Evolutionary conservation across 257 asterid genomes (phyloP), one percentile per base, ranked within the genome.

Genomic region (Parsonsia alboflavescens): DNA sequence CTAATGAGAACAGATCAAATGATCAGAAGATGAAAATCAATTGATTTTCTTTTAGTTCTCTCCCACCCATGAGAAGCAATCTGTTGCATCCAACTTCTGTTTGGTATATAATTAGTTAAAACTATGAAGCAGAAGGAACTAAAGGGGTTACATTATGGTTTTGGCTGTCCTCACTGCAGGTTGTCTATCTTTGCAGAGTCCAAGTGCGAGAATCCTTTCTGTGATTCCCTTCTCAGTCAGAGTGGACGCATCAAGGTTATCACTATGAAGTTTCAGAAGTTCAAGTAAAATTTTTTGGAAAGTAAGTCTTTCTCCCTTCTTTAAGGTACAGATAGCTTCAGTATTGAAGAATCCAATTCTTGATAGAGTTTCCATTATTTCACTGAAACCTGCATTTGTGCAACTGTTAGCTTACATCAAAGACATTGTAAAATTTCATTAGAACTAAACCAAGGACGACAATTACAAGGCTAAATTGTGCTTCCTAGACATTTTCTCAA

Each of bases 311-410:
- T 78, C 82, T 83, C 87, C 89, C 13, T 80, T 77, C 71, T 82
- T 69, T 0, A 94, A 84, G 46, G 79, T 68, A 33, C 77, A 74
- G 56, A 50, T 79, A 61, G 75, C 78, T 80, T 90, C 96, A 0
- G 88, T 84, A 73, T 76, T 71, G 84, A 94, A 90, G 84, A 92
- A 89, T 68, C 99, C 99, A 9, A 88, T 76, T 82, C 89, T 92
- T 46, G 97, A 87, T 42, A 94, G 84, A 69, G 96, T 83, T 71
- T 90, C 97, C 99, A 94, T 90, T 77, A 90, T 86, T 77, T 83
- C 91, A 75, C 97, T 88, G 71, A 92, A 92, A 74, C 99, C 98
- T 93, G 93, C 77, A 71, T 10, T 73, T 68, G 58, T 16, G 67
- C 53, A 59, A 41, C 6, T 24, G 70, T 50, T 65, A 22, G 72